Evolutionary conservation across 257 asterid species (phyloP).

Genomic region (Osmanthus fragrans): DNA sequence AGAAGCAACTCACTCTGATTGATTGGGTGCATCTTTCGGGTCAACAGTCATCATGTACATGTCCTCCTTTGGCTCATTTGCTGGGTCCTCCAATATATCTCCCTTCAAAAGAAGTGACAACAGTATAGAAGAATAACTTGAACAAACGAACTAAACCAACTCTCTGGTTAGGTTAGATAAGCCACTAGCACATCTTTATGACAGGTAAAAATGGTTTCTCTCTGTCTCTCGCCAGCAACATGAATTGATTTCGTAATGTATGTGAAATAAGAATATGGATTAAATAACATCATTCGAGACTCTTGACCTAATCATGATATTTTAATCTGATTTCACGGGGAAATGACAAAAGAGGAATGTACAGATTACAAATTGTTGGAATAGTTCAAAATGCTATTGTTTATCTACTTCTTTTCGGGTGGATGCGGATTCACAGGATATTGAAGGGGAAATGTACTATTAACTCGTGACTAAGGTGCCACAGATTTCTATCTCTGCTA

Average conservation of each 20-base stretch:
- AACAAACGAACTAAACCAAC: conserved; percentile 14
- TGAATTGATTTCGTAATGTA: not conserved
- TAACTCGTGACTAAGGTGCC: conserved; percentile 99
- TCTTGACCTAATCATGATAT: not conserved
- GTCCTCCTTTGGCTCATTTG: conserved; percentile 87
- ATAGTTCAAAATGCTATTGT: not conserved
- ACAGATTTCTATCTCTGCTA: conserved; percentile 97
- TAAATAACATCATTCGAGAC: not conserved
- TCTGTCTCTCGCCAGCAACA: not conserved
- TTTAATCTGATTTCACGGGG: not conserved
- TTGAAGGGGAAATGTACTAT: not conserved
- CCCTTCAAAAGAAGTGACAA: too few species aligned
- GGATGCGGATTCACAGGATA: not conserved
- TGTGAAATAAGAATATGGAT: not conserved
- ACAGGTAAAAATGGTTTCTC: not conserved
- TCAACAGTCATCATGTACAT: conserved; percentile 85
- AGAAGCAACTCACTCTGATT: too few species aligned
- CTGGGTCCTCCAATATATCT: conserved; percentile 93
- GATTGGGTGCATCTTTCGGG: too few species aligned
- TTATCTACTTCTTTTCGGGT: not conserved
- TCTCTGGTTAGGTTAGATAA: not conserved
- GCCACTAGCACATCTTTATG: not conserved
- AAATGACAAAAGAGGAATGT: not conserved
- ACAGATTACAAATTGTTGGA: not conserved
- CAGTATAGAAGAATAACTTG: too few species aligned